These are phyloP conservation scores for Thelonectria blattea DNA, from an alignment of 2,329 filamentous ascomycete species.

Conservation along the genomic window DNA sequence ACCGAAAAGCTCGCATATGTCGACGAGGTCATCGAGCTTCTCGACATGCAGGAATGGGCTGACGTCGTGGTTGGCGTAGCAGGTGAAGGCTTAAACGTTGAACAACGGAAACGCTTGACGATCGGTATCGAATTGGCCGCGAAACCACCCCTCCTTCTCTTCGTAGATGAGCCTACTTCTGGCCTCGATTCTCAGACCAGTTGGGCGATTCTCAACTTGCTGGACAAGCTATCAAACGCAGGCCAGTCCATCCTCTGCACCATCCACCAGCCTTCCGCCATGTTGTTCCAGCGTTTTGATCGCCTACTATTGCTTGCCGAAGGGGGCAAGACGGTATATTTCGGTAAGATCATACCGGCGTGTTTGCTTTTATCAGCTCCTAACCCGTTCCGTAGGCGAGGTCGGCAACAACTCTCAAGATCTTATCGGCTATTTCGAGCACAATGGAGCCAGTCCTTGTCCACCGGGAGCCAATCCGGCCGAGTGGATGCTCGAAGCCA, in stretches of 20 bases:
- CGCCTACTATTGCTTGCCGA: slow-evolving; percentile 54
- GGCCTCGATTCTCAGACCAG: slow-evolving; percentile 65
- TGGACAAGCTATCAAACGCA: slow-evolving; percentile 63
- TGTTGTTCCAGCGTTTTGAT: slow-evolving; percentile 54
- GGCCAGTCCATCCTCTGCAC: slow-evolving; percentile 57
- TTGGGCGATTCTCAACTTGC: slow-evolving; percentile 72
- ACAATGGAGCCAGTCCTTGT: slow-evolving; percentile 69
- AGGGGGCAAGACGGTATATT: slow-evolving; percentile 25
- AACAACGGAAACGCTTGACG: slow-evolving; percentile 56
- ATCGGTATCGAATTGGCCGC: slow-evolving; percentile 53
- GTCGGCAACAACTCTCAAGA: slow-evolving; percentile 72
- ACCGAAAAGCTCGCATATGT: slow-evolving; percentile 58
- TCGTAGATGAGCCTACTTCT: slow-evolving; percentile 58
- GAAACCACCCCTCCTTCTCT: slow-evolving; percentile 52
- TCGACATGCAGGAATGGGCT: slow-evolving; percentile 59
- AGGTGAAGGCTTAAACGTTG: slow-evolving; percentile 52
- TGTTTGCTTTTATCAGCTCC: background rate
- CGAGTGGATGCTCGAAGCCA: slow-evolving; percentile 45
- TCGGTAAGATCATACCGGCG: slow-evolving; percentile 6
- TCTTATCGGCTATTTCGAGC: slow-evolving; percentile 76
- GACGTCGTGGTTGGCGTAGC: slow-evolving; percentile 55
- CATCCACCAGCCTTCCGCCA: slow-evolving; percentile 53
- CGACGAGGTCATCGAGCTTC: slow-evolving; percentile 56
- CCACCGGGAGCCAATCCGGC: slow-evolving; percentile 74
- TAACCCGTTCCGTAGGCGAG: slow-evolving; percentile 72